These are phyloP conservation scores for Colletotrichum melonis DNA, from an alignment of 2,329 filamentous ascomycete species.

Conservation along the genomic window DNA sequence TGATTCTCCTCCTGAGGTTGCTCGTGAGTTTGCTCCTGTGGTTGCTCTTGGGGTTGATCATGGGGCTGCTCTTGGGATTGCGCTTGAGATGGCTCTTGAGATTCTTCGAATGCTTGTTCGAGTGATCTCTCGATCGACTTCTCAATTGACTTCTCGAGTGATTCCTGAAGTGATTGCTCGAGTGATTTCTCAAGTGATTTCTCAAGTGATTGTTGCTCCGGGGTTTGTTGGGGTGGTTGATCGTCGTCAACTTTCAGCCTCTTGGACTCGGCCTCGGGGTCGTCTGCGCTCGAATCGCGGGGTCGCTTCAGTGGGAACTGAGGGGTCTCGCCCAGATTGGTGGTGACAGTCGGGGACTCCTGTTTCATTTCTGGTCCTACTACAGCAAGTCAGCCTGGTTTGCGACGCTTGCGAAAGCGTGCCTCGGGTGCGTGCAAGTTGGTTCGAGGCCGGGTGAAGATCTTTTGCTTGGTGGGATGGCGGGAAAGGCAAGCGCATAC, in stretches of 20 bases:
- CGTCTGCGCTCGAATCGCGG: slow-evolving; percentile 44
- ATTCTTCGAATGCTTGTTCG: too few species aligned
- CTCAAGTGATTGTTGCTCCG: neutral
- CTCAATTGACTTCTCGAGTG: too few species aligned
- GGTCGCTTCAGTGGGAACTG: slow-evolving; percentile 52
- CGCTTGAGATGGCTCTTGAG: neutral
- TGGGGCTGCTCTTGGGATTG: neutral
- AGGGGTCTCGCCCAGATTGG: slow-evolving; percentile 48
- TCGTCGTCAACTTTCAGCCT: slow-evolving; percentile 35
- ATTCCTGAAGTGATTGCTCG: neutral
- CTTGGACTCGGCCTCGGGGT: slow-evolving; percentile 47
- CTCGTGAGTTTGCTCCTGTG: neutral
- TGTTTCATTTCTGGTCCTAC: slow-evolving; percentile 50
- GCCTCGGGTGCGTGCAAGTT: slow-evolving; percentile 18
- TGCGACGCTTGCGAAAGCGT: slow-evolving; percentile 21
- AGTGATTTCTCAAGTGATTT: neutral
- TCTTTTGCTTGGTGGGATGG: slow-evolving; percentile 19
- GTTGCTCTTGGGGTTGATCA: too few species aligned
- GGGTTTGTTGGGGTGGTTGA: neutral
- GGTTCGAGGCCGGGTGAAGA: slow-evolving; percentile 28
- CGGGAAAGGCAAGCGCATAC: slow-evolving; percentile 42
- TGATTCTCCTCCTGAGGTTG: slow-evolving; percentile 32
- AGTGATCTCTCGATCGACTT: too few species aligned
- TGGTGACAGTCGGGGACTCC: slow-evolving; percentile 44
- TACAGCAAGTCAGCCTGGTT: slow-evolving; percentile 40